phyloP scores from a whole-genome alignment of 805 yeast species.

The Metschnikowia cubensis region DNA sequence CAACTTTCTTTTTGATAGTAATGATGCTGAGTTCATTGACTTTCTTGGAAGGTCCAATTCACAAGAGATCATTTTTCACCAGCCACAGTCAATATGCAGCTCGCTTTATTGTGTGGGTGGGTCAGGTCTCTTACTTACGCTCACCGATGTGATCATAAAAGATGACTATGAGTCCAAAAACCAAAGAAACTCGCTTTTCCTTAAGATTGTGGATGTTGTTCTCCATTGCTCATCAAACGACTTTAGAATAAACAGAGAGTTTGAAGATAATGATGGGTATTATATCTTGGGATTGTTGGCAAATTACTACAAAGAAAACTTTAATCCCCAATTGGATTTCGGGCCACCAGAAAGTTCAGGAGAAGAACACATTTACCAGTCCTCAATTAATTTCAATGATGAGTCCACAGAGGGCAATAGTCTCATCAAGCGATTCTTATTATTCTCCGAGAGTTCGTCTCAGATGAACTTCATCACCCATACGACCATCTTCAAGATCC shows the following conservation, averaged over 20 bases:
- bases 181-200: conserved; percentile 24
- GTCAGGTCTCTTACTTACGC: conserved; percentile 39
- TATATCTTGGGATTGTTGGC: conserved; percentile 53
- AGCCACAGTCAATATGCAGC: conserved; percentile 25
- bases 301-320: conserved; percentile 38
- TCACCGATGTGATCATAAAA: conserved; percentile 44
- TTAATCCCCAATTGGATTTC: conserved; percentile 12
- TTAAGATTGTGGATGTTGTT: conserved; percentile 36
- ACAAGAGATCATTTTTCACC: conserved; percentile 19
- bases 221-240: conserved; percentile 43
- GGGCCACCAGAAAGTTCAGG: background rate
- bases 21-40: conserved; percentile 12
- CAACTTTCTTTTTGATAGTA: conserved; percentile 14
- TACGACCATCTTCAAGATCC: conserved; percentile 38
- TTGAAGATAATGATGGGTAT: conserved; percentile 59
- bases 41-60: conserved; percentile 7
- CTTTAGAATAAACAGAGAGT: conserved; percentile 52
- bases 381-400: background rate
- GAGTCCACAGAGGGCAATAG: background rate
- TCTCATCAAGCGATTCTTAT: background rate
- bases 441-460: background rate
- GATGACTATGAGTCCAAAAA: conserved; percentile 16
- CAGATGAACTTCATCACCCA: background rate
- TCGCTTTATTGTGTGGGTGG: conserved; percentile 51
- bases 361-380: background rate